These are phyloP conservation scores for Penicillium manginii DNA, from an alignment of 495 filamentous ascomycete species.

Conservation along the genomic window DNA sequence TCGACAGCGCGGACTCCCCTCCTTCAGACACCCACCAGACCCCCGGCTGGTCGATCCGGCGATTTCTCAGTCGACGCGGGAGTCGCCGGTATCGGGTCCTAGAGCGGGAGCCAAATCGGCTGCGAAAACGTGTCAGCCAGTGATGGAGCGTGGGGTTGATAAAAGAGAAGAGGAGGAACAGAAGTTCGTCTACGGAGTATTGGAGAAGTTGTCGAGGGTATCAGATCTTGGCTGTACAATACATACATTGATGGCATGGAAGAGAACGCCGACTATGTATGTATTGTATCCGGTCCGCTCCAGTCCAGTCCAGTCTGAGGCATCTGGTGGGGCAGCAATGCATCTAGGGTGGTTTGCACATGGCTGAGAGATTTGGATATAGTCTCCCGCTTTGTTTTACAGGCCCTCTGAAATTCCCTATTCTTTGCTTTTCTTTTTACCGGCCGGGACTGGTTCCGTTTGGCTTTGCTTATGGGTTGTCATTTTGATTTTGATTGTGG, in stretches of 20 bases:
- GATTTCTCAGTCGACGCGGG: conserved; percentile 41
- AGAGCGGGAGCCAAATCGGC: conserved; percentile 49
- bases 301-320: neutral
- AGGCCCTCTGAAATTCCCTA: too few species aligned
- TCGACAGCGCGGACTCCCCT: neutral
- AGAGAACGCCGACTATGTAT: neutral
- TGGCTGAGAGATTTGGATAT: neutral
- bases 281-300: neutral
- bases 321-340: conserved; percentile 1
- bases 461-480: neutral
- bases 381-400: neutral
- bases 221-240: too few species aligned
- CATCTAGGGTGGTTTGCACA: neutral
- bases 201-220: too few species aligned
- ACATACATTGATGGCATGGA: neutral
- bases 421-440: too few species aligned
- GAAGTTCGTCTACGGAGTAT: too few species aligned
- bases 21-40: conserved; percentile 7
- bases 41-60: conserved; percentile 43
- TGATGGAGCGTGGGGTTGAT: conserved; percentile 6
- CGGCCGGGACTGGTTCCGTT: too few species aligned
- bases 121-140: conserved; percentile 41
- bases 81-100: conserved; percentile 46
- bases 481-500: neutral
- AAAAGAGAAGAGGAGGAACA: too few species aligned